These are phyloP conservation scores for Colletotrichum cuscutae DNA, from an alignment of 2,329 filamentous ascomycete genomes.

Conservation along the genomic window DNA sequence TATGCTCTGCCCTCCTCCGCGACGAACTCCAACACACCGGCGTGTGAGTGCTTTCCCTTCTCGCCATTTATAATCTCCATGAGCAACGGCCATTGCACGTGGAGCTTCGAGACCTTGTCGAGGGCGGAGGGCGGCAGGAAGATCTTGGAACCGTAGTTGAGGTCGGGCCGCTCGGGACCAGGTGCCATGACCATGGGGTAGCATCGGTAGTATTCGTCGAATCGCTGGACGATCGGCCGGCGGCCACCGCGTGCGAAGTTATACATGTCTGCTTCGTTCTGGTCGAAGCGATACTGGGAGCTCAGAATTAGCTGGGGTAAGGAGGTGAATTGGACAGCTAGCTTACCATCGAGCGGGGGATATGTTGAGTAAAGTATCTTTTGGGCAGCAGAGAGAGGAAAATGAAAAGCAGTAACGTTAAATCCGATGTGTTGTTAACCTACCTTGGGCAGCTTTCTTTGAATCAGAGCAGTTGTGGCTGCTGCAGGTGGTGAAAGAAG, in stretches of 20 bases:
- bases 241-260: conserved; percentile 50
- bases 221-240: conserved; percentile 73
- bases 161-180: conserved; percentile 85
- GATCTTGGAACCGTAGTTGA: conserved; percentile 98
- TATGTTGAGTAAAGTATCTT: neutral
- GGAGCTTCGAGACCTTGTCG: conserved; percentile 94
- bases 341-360: conserved; percentile 37
- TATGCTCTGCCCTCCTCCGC: conserved; percentile 98
- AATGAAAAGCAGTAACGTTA: neutral
- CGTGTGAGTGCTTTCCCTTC: conserved; percentile 84
- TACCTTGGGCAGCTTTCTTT: neutral
- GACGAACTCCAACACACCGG: conserved; percentile 95
- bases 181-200: conserved; percentile 96
- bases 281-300: conserved; percentile 35
- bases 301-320: conserved; percentile 13
- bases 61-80: conserved; percentile 95
- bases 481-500: neutral
- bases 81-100: conserved; percentile 97
- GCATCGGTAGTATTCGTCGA: conserved; percentile 98
- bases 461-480: neutral
- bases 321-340: neutral
- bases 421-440: neutral
- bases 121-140: conserved; percentile 96
- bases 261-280: conserved; percentile 36
- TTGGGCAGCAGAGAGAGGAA: neutral